Base-by-base conservation (phyloP, 78 protist species). In the Capsaspora owczarzaki region DNA sequence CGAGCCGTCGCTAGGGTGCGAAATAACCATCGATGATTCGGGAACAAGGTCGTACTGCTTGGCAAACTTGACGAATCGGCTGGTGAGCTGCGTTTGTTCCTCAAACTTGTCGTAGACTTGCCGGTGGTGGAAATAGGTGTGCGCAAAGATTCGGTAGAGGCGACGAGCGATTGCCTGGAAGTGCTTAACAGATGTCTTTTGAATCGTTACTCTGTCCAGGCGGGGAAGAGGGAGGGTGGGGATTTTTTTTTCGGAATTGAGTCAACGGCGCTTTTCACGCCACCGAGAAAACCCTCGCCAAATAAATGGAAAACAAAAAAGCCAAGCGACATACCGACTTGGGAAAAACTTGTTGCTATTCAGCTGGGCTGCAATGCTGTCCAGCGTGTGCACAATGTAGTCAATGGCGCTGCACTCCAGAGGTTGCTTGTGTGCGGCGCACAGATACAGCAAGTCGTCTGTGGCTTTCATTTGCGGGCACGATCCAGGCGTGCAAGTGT, bases 391-490 rank as follows among this genome's bases (percentile, higher is more conserved):
- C 3, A 83, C 25, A 8, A 85, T 80, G 84, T 91, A 91, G 81
- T 87, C 94, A 51, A 87, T 85, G 29, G 94, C 94, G 27, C 81
- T 79, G 63, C 94, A 91, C 82, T 91, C 85, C 56, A 44, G 89
- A 44, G 92, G 90, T 44, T 70, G n/a, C 76, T 87, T 85, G 86
- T 89, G 95, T 5, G 92, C 84, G 23, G 95, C 95, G 76, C 95
- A 92, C 20, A 89, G 82, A 49, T 79, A 92, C 61, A 89, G 56
- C 89, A 89, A 92, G 79, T 92, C 95, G 43, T 84, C 86, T 0
- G 95, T 87, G 33, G 95, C 91, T 27, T 80, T 87, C 95, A 92
- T 89, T 82, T 79, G 25, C 3, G 89, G 90, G 61, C 95, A 92
- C 27, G 93, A 71, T 19, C 8, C 61, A 8, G 51, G 8, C n/a